Conservation (phyloP, 805 yeast genomes). For the Tetrapisispora nanseiensis region DNA sequence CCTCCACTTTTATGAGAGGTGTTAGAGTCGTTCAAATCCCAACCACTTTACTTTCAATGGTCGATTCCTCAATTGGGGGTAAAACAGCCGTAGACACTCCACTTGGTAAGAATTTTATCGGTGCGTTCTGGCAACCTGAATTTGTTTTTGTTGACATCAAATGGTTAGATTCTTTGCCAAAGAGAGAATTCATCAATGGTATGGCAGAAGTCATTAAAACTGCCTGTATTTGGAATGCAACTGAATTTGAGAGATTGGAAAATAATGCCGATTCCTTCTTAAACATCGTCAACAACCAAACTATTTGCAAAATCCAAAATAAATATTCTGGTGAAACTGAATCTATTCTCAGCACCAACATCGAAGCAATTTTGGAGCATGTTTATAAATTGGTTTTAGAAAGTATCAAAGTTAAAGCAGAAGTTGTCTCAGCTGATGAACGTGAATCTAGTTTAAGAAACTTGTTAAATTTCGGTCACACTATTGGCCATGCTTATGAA, state of each 20-base stretch:
- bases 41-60: slow-evolving; percentile 91
- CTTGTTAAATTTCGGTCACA: slow-evolving; percentile 87
- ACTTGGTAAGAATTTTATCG: slow-evolving; percentile 87
- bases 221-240: slow-evolving; percentile 94
- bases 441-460: slow-evolving; percentile 92
- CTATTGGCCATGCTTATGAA: slow-evolving; percentile 96
- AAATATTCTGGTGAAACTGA: slow-evolving; percentile 24
- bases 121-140: slow-evolving; percentile 95
- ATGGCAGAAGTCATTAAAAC: slow-evolving; percentile 98
- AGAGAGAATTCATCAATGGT: slow-evolving; percentile 91
- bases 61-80: slow-evolving; percentile 96
- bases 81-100: slow-evolving; percentile 98
- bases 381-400: slow-evolving; percentile 72
- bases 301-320: slow-evolving; percentile 11
- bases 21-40: slow-evolving; percentile 90
- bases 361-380: slow-evolving; percentile 60
- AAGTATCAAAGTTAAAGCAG: slow-evolving; percentile 84
- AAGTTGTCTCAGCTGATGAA: slow-evolving; percentile 88
- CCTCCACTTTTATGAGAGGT: slow-evolving; percentile 99
- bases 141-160: slow-evolving; percentile 81
- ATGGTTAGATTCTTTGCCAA: slow-evolving; percentile 80
- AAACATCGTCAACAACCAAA: slow-evolving; percentile 43
- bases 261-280: slow-evolving; percentile 60
- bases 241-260: slow-evolving; percentile 79
- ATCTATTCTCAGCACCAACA: slow-evolving; percentile 45